Base-by-base conservation (phyloP, 1,284 basidiomycete genomes). In the Heterobasidion irregulare region DNA sequence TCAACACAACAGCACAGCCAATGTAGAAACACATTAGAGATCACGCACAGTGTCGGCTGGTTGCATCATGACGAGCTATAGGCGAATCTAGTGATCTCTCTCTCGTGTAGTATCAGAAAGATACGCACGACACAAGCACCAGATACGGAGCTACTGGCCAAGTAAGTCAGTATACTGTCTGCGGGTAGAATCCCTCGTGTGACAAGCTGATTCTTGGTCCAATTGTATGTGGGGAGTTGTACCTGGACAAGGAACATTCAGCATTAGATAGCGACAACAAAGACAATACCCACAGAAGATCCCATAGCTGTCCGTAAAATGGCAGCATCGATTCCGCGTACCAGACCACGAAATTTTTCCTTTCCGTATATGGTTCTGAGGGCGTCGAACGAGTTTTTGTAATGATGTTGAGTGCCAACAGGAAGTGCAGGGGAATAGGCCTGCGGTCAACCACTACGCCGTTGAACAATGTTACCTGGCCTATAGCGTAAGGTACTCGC, bases 161-260 rank as follows among this genome's bases (percentile, higher is more conserved):
- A 74, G 70, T 92, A 99, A 5, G 94, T 94, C 83, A 82, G 89
- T 53, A 91, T 80, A 58, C 87, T 92, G 67, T 91, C 82, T 15
- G 84, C 77, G 52, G 79, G 80, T 50, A 86, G 69, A 57, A 90
- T 78, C 1, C 84, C 84, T 58, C 80, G 73, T 35, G 78, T 75
- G 4, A 85, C 78, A 46, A 96, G 73, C 56, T 87, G 79, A 53
- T 79, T 83, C 70, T 98, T 98, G 36, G 92, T 89, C 71, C 92
- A 91, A 64, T 94, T 96, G 70, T 99, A 99, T 45, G 92, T 92
- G 0, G 96, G 96, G 44, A 99, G 72, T 82, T 99, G 96, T 6
- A 94, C 92, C 86, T 92, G 47, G 19, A 18, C 1, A 9, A 34
- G 32, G 16, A 50, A n/a, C 18, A 46, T 46, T 32, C 10, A 32